Conservation (phyloP, 78 protist genomes). For the Dictyostelium discoideum region DNA sequence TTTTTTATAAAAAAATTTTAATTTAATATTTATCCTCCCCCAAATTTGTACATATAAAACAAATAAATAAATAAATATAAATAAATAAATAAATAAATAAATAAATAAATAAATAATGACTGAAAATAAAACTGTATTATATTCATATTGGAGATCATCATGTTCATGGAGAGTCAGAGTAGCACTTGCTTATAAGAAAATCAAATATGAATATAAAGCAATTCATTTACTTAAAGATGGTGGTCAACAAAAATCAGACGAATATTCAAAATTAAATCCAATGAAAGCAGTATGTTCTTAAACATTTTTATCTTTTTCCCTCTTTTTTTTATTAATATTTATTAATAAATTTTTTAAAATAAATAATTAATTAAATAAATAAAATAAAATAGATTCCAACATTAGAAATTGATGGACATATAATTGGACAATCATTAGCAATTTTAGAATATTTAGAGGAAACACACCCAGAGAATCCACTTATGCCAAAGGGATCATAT, state of each 20-base stretch:
- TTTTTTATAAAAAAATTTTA: not conserved
- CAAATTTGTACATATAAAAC: too few relatives aligned
- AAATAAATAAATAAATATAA: too few relatives aligned
- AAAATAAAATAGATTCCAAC: constrained; percentile 39
- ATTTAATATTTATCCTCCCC: not conserved
- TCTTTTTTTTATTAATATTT: not conserved
- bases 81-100: not conserved
- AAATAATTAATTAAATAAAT: not conserved
- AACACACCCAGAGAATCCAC: constrained; percentile 44
- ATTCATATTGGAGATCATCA: constrained; percentile 90
- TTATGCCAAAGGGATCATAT: constrained; percentile 60
- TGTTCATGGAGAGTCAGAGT: constrained; percentile 93
- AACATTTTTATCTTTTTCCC: not conserved
- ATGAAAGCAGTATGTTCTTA: constrained; percentile 40
- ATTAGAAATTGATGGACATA: constrained; percentile 56
- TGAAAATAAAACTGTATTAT: constrained; percentile 48
- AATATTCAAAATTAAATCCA: constrained; percentile 52
- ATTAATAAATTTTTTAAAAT: too few relatives aligned
- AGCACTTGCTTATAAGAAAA: constrained; percentile 66
- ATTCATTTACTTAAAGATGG: constrained; percentile 86
- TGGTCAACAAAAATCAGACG: constrained; percentile 66
- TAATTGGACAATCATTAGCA: constrained; percentile 81
- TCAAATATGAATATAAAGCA: constrained; percentile 69
- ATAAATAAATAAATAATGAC: not conserved
- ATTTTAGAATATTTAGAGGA: constrained; percentile 88